Evolutionary conservation across 1,284 basidiomycete species (phyloP).

Genomic region (Tylopilus orsonianus): DNA sequence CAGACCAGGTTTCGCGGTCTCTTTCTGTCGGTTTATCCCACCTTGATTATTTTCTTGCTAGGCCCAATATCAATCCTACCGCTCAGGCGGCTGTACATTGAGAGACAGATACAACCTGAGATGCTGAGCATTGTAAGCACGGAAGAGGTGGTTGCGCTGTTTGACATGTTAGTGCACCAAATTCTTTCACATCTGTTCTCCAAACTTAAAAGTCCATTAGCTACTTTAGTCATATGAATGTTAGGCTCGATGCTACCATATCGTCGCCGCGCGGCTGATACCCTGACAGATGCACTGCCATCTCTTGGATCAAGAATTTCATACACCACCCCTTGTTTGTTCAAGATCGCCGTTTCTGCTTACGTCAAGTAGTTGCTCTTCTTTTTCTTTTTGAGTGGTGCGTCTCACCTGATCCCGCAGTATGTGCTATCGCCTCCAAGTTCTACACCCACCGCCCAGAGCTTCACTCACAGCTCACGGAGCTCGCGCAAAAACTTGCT

Average conservation of each 20-base stretch:
- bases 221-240: slow-evolving; percentile 77
- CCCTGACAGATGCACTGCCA: slow-evolving; percentile 62
- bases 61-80: slow-evolving; percentile 87
- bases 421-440: slow-evolving; percentile 91
- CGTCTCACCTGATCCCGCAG: slow-evolving; percentile 38
- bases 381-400: neutral
- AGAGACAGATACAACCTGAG: slow-evolving; percentile 86
- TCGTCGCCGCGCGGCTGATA: slow-evolving; percentile 6
- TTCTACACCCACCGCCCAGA: slow-evolving; percentile 87
- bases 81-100: slow-evolving; percentile 83
- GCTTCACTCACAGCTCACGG: slow-evolving; percentile 77
- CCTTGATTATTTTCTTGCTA: slow-evolving; percentile 13
- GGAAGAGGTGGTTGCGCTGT: slow-evolving; percentile 86
- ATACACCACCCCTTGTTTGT: slow-evolving; percentile 89
- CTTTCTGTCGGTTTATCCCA: neutral
- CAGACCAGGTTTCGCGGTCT: slow-evolving; percentile 70
- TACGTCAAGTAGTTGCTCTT: slow-evolving; percentile 75
- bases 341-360: slow-evolving; percentile 90
- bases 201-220: slow-evolving; percentile 39
- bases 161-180: slow-evolving; percentile 73
- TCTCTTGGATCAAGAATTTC: slow-evolving; percentile 81
- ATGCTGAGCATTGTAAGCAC: slow-evolving; percentile 83
- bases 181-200: slow-evolving; percentile 12
- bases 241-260: slow-evolving; percentile 36
- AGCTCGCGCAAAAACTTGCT: slow-evolving; percentile 88